phyloP scores from a whole-genome alignment of 2,329 filamentous ascomycete species.

The Beauveria caledonica region DNA sequence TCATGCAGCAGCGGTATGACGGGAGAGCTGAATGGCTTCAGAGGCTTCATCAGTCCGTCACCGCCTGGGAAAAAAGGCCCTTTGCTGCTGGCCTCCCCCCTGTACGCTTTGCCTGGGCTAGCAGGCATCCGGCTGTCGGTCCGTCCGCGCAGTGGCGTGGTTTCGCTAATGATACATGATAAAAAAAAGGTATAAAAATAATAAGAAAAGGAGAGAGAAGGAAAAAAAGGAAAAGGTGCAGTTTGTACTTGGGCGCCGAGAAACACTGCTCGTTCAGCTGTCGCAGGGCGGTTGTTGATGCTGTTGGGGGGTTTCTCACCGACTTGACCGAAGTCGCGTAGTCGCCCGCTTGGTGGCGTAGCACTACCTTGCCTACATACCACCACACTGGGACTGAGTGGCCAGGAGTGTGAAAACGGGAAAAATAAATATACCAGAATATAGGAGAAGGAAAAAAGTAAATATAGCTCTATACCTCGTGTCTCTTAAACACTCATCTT shows the following conservation, averaged over 20 bases:
- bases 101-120: background rate
- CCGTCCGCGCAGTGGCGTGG: too few species aligned
- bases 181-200: too few species aligned
- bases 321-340: slow-evolving; percentile 7
- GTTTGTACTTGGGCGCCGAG: background rate
- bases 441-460: background rate
- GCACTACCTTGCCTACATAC: background rate
- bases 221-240: too few species aligned
- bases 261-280: too few species aligned
- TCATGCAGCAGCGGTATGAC: background rate
- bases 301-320: slow-evolving; percentile 2
- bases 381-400: background rate
- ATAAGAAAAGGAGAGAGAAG: too few species aligned
- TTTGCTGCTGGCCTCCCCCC: background rate
- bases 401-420: background rate
- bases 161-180: too few species aligned
- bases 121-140: background rate
- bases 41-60: background rate
- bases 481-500: background rate
- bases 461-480: background rate
- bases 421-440: background rate
- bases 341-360: background rate
- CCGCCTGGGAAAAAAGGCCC: background rate
- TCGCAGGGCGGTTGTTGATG: background rate
- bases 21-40: background rate